Base-by-base conservation (phyloP, 331 rosid genomes). In the Quercus tomentella region DNA sequence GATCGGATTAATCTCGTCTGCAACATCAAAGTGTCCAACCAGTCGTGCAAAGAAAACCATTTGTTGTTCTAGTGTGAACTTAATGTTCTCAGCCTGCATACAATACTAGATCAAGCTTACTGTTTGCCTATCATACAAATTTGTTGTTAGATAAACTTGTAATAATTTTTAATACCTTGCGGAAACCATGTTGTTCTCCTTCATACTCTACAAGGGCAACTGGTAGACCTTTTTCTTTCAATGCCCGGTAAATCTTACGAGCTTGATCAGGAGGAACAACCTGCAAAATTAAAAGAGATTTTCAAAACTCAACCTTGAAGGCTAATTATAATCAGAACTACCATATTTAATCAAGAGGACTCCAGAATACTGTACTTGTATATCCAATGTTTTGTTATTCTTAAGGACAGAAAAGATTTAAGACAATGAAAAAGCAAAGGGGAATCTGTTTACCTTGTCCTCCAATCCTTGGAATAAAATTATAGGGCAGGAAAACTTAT, bases 171-270 rank as follows among this genome's bases (percentile, higher is more conserved):
- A 41, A 4, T 82, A 95, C 97, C 97, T 93, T 95, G 67, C 99
- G 90, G 81, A 95, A 95, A 81, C 99, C 99, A 51, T 95, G 98
- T 79, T 93, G 96, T 80, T 95, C 99, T 84, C 99, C 99, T 88
- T 91, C 96, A 63, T 91, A 95, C 91, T 89, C 92, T 49, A 93
- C 93, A 30, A 91, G 87, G 67, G 97, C 98, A 86, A 95, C 98
- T 6, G 98, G 99, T 84, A 95, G 80, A 22, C 97, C 97, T 71
- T 93, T 93, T 61, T 83, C 89, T 89, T 93, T 95, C 84, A 95
- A 30, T 55, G 99, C 98, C 58, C 26, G 68, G 83, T 91, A 86
- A 76, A 95, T 95, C 85, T 86, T 82, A 66, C 82, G 89, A 76
- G 99, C 92, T 91, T 95, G 99, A 79, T 85, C 90, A 0, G 99